Conservation (phyloP, 176 grass and related monocot species). For the Elymus sibiricus region DNA sequence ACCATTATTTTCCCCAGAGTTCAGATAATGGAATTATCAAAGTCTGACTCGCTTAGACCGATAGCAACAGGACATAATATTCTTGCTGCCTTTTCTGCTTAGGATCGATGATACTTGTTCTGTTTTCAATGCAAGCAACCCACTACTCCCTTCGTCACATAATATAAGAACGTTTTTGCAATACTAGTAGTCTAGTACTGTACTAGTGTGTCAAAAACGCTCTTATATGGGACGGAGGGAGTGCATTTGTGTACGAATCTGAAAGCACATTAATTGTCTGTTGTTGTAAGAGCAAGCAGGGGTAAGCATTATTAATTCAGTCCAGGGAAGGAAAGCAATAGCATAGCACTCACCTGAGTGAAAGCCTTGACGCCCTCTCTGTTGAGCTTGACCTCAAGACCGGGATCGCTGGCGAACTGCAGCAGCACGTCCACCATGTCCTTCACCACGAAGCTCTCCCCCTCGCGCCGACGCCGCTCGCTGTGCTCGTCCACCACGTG, state of each 20-base stretch:
- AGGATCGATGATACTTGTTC: too few species aligned
- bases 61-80: background rate
- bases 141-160: too few species aligned
- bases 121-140: background rate
- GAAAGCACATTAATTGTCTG: background rate
- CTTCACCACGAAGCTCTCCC: conserved; percentile 53
- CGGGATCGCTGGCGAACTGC: conserved; percentile 61
- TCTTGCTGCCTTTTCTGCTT: background rate
- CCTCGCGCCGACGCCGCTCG: conserved; percentile 37
- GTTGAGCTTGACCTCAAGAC: conserved; percentile 64
- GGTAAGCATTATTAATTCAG: background rate
- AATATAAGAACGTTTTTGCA: too few species aligned
- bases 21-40: background rate
- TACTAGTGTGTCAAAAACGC: too few species aligned
- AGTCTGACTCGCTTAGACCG: too few species aligned
- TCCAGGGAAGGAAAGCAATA: background rate
- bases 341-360: conserved; percentile 50
- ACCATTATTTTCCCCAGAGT: background rate
- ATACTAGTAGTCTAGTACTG: too few species aligned
- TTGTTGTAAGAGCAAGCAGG: background rate
- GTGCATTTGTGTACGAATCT: background rate
- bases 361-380: conserved; percentile 72
- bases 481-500: conserved; percentile 81
- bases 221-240: too few species aligned
- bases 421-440: conserved; percentile 96